Conservation (phyloP, 2,329 filamentous ascomycete genomes). For the Harringtonia aguacate region DNA sequence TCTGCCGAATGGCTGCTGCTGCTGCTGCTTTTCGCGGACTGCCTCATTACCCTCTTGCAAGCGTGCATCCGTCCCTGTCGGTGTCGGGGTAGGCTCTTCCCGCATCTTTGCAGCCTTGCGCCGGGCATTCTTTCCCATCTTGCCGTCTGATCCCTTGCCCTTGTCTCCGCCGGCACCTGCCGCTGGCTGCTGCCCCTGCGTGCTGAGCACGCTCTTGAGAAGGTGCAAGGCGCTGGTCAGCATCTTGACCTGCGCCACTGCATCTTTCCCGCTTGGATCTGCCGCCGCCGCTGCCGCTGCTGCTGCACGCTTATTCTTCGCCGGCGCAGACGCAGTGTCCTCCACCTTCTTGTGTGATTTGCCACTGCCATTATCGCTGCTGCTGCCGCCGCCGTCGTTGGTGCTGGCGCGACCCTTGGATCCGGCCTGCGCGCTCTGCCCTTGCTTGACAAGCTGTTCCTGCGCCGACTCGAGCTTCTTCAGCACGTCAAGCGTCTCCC, state of each 20-base stretch:
- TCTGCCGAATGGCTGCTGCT: too few relatives aligned
- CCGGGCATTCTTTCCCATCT: background rate
- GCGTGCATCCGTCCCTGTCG: too few relatives aligned
- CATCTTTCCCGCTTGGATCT: background rate
- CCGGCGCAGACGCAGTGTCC: too few relatives aligned
- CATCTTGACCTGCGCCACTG: slow-evolving; percentile 17
- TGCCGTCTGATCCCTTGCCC: background rate
- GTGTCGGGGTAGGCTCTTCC: background rate
- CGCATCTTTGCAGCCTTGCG: slow-evolving; percentile 4
- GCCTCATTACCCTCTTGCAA: too few relatives aligned
- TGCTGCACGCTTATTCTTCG: too few relatives aligned
- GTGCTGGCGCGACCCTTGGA: background rate
- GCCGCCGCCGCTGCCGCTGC: too few relatives aligned
- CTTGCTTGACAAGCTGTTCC: slow-evolving; percentile 6
- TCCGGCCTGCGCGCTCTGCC: background rate
- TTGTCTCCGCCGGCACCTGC: background rate
- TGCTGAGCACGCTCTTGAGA: slow-evolving; percentile 25
- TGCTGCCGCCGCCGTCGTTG: background rate
- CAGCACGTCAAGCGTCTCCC: slow-evolving; percentile 16
- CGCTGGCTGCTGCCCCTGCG: slow-evolving; percentile 16
- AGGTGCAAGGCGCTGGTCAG: slow-evolving; percentile 25
- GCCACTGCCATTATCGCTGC: background rate
- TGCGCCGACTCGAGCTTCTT: slow-evolving; percentile 14
- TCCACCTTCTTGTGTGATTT: background rate
- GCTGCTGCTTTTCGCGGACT: background rate